Conservation (phyloP, 148 eudicot genomes). For the Chenopodium berlandieri region DNA sequence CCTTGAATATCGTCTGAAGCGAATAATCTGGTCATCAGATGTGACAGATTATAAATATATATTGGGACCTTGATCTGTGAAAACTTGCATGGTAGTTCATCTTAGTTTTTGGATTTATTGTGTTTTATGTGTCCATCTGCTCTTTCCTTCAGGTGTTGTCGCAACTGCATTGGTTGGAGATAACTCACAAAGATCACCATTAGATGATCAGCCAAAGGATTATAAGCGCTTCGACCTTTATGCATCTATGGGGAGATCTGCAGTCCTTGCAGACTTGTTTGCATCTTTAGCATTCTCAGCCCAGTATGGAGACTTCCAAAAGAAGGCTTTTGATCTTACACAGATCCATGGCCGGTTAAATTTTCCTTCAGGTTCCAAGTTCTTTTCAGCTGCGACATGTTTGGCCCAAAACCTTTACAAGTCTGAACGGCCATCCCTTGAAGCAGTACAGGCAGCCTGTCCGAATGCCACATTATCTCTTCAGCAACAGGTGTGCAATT, state of each 20-base stretch:
- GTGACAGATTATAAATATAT: neutral
- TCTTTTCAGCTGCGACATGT: slow-evolving; percentile 54
- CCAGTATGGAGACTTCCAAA: slow-evolving; percentile 89
- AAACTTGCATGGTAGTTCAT: slow-evolving; percentile 2
- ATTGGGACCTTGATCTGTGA: neutral
- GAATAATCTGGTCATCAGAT: neutral
- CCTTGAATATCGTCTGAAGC: neutral
- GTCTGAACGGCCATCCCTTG: slow-evolving; percentile 47
- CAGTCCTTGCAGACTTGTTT: slow-evolving; percentile 58
- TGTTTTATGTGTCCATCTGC: neutral
- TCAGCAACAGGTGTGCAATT: slow-evolving; percentile 80
- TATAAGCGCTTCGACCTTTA: slow-evolving; percentile 42
- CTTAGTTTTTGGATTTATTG: neutral
- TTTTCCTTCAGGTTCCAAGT: slow-evolving; percentile 76
- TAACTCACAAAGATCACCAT: slow-evolving; percentile 40
- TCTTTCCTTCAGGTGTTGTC: slow-evolving; percentile 52
- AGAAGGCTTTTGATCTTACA: slow-evolving; percentile 64
- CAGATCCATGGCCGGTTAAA: slow-evolving; percentile 58
- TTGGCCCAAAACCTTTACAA: slow-evolving; percentile 56
- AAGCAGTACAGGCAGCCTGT: slow-evolving; percentile 56
- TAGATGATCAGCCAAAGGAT: slow-evolving; percentile 34
- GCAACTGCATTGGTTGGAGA: slow-evolving; percentile 61
- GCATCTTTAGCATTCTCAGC: slow-evolving; percentile 63
- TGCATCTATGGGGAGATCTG: slow-evolving; percentile 47
- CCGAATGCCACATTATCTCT: slow-evolving; percentile 64